Base-by-base conservation (phyloP, 768 basidiomycete species). In the Naganishia vaughanmartiniae region DNA sequence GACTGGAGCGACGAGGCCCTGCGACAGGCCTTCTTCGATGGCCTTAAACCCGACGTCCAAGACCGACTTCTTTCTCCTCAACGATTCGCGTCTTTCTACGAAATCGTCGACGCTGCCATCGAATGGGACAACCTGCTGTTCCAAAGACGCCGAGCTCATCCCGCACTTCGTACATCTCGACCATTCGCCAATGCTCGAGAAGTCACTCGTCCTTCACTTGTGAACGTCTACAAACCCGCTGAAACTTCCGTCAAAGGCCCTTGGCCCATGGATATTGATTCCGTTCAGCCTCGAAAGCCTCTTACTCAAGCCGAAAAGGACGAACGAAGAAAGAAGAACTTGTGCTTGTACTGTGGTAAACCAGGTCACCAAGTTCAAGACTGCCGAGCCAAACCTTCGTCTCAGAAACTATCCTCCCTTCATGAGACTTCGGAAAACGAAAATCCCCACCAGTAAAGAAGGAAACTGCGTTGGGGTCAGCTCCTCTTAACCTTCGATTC, bases 391-490 rank as follows among this genome's bases (percentile, higher is more conserved):
- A 54, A 54, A n/a, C 53, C 53, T 54, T 30, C n/a, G 6, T 6
- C 53, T 24, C n/a, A 54, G n/a, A 54, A 24, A 30, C 53, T 54
- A 11, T 2, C 53, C 53, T 11, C n/a, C 28, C 15, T 54, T 30
- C 15, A 4, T 24, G n/a, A 30, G n/a, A 24, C 53, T 54, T 54
- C 53, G 53, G 53, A 24, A 54, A 54, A 54, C n/a, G 53, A 54
- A 4, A 54, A 54, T 26, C 53, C 53, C 53, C 53, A 54, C 53
- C 53, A 54, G 53, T 54, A 54, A 54, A 54, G 28, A 54, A 24
- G 53, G 53, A 54, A 24, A 24, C 53, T 54, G 53, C 53, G 53
- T n/a, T 54, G 53, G 53, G 53, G 53, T 54, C 53, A 54, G 53
- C 53, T 54, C 53, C 24, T 7, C 6, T 6, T 10, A 7, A 30